Percentiles rank a stretch among this genome's conserved stretches.
phyloP scores from a whole-genome alignment of 768 basidiomycete species.

The Tylopilus felleus region DNA sequence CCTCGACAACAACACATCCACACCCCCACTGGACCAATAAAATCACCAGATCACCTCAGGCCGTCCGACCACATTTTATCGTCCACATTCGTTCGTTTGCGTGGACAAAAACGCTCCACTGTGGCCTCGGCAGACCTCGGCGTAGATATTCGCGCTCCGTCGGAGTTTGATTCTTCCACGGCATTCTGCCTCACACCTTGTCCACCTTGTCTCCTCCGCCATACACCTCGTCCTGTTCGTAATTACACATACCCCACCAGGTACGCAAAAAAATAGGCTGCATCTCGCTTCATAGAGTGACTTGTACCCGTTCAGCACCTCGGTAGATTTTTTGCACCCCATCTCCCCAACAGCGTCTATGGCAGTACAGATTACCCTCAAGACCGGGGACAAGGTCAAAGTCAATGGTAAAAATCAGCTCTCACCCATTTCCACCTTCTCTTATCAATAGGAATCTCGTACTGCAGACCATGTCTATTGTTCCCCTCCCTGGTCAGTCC shows the following conservation, averaged over 20 bases:
- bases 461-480: constrained; percentile 92
- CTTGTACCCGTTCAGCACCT: constrained; percentile 2
- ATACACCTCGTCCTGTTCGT: constrained; percentile 23
- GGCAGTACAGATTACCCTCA: constrained; percentile 51
- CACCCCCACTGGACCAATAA: background rate
- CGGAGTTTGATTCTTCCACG: constrained; percentile 34
- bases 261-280: constrained; percentile 24
- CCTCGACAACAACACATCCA: too few relatives aligned
- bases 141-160: constrained; percentile 32
- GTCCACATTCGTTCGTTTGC: background rate
- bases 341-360: constrained; percentile 21
- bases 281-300: background rate
- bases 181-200: constrained; percentile 32
- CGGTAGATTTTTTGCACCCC: constrained; percentile 28
- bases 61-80: background rate
- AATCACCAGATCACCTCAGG: background rate
- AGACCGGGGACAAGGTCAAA: constrained; percentile 82
- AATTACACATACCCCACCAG: constrained; percentile 17
- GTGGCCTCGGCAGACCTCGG: constrained; percentile 6
- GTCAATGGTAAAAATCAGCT: constrained; percentile 65
- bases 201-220: constrained; percentile 36
- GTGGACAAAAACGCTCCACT: background rate
- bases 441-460: constrained; percentile 29
- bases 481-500: constrained; percentile 86
- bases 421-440: constrained; percentile 13